These are phyloP conservation scores for Chalciporus sp. DNA, from an alignment of 1,284 basidiomycete species.

Conservation along the genomic window DNA sequence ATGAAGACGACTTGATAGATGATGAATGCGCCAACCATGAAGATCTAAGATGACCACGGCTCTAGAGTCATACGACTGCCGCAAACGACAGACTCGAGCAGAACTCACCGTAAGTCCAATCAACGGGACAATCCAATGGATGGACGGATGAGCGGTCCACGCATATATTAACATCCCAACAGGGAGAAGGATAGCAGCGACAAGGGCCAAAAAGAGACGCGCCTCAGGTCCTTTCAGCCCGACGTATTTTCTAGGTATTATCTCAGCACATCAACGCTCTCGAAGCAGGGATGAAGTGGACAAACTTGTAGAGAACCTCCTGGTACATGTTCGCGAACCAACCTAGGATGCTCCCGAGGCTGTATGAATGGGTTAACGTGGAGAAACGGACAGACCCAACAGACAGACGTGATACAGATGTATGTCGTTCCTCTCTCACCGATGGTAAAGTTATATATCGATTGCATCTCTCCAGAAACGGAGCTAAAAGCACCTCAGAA, in stretches of 20 bases:
- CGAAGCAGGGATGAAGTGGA: background rate
- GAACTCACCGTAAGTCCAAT: constrained; percentile 46
- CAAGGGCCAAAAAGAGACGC: constrained; percentile 58
- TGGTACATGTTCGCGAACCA: constrained; percentile 40
- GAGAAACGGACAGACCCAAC: constrained; percentile 9
- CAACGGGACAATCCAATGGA: constrained; percentile 46
- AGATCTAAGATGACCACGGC: constrained; percentile 39
- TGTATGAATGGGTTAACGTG: constrained; percentile 14
- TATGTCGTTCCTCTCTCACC: constrained; percentile 56
- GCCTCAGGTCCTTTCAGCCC: constrained; percentile 61
- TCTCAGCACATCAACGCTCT: constrained; percentile 14
- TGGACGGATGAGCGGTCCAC: constrained; percentile 37
- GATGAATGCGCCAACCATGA: constrained; percentile 57
- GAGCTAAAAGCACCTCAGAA: constrained; percentile 38
- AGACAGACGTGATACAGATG: constrained; percentile 46
- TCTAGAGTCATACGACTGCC: background rate
- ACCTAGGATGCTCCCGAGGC: constrained; percentile 31
- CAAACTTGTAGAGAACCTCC: constrained; percentile 49
- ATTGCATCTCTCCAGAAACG: constrained; percentile 50
- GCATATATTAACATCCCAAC: constrained; percentile 55
- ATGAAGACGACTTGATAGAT: constrained; percentile 70
- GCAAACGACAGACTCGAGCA: background rate
- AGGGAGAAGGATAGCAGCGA: constrained; percentile 54
- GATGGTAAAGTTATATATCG: constrained; percentile 53
- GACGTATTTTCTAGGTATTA: constrained; percentile 30